A percentile compares a stretch with the other conserved stretches of the same genome.
These are phyloP conservation scores for Phytopythium helicoides DNA, from an alignment of 352 stramenopile genomes.

Conservation along the genomic window DNA sequence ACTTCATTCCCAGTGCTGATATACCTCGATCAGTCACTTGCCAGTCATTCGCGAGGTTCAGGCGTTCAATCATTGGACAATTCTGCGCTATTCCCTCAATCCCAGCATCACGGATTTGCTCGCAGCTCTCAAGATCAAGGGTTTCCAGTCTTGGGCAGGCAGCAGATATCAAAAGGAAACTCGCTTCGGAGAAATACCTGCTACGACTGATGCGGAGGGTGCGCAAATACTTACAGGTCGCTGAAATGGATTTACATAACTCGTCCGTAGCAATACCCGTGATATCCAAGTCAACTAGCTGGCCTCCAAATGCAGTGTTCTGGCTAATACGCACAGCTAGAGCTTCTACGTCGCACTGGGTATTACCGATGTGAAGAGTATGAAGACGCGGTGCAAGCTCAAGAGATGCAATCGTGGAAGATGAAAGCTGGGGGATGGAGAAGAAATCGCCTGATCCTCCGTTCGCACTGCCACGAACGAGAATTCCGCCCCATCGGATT, in stretches of 20 bases:
- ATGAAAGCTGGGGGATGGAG: conserved; percentile 51
- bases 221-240: conserved; percentile 29
- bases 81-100: conserved; percentile 31
- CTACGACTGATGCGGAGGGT: conserved; percentile 60
- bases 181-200: conserved; percentile 63
- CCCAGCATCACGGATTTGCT: conserved; percentile 54
- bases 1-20: conserved; percentile 17
- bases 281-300: conserved; percentile 53
- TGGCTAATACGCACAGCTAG: conserved; percentile 24
- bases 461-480: conserved; percentile 33
- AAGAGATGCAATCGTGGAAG: conserved; percentile 24
- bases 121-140: conserved; percentile 73
- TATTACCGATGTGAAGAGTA: conserved; percentile 52
- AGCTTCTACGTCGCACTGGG: conserved; percentile 48
- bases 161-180: conserved; percentile 44
- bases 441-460: conserved; percentile 41
- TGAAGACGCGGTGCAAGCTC: conserved; percentile 20
- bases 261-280: conserved; percentile 59
- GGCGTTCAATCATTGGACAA: conserved; percentile 40
- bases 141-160: conserved; percentile 30
- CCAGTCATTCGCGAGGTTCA: conserved; percentile 72
- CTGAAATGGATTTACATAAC: conserved; percentile 44
- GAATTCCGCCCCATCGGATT: conserved; percentile 53
- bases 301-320: conserved; percentile 13
- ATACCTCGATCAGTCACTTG: conserved; percentile 61